These are phyloP conservation scores for Ganoderma resinaceum DNA, from an alignment of 1,284 basidiomycete genomes.

Conservation along the genomic window DNA sequence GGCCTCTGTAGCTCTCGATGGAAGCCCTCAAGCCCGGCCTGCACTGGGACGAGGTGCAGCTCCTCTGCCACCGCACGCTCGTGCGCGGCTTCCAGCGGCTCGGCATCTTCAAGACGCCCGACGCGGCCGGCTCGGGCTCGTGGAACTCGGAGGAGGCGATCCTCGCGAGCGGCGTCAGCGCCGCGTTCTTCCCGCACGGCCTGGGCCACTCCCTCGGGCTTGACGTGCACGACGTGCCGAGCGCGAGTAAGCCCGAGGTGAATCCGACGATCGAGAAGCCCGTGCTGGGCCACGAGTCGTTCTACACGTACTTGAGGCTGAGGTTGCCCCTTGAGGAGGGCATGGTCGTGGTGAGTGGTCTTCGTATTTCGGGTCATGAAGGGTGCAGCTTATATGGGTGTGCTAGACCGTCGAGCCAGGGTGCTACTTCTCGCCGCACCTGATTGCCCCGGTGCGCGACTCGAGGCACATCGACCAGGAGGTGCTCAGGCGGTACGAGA, in stretches of 20 bases:
- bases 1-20: slow-evolving; percentile 64
- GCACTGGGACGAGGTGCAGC: slow-evolving; percentile 88
- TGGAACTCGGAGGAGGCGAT: slow-evolving; percentile 73
- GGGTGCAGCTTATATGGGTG: background rate
- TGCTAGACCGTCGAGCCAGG: slow-evolving; percentile 78
- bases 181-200: slow-evolving; percentile 93
- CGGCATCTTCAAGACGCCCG: slow-evolving; percentile 79
- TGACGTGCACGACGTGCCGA: slow-evolving; percentile 89
- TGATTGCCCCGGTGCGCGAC: slow-evolving; percentile 71
- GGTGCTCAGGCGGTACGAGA: slow-evolving; percentile 75
- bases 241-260: slow-evolving; percentile 67
- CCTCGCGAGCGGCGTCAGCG: slow-evolving; percentile 75
- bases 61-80: slow-evolving; percentile 81
- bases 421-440: slow-evolving; percentile 84
- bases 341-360: slow-evolving; percentile 81
- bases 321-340: slow-evolving; percentile 71
- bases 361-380: background rate
- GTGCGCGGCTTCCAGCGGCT: slow-evolving; percentile 82
- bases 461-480: slow-evolving; percentile 77
- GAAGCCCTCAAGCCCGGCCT: slow-evolving; percentile 68
- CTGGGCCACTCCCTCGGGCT: slow-evolving; percentile 89
- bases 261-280: slow-evolving; percentile 57
- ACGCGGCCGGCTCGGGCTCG: slow-evolving; percentile 53
- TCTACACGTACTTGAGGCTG: slow-evolving; percentile 83
- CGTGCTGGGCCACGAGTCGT: slow-evolving; percentile 60